Percentiles rank a stretch among this genome's conserved stretches.
Evolutionary conservation across 2,329 filamentous ascomycete genomes (phyloP).

Genomic region (Penicillium sclerotiorum): DNA sequence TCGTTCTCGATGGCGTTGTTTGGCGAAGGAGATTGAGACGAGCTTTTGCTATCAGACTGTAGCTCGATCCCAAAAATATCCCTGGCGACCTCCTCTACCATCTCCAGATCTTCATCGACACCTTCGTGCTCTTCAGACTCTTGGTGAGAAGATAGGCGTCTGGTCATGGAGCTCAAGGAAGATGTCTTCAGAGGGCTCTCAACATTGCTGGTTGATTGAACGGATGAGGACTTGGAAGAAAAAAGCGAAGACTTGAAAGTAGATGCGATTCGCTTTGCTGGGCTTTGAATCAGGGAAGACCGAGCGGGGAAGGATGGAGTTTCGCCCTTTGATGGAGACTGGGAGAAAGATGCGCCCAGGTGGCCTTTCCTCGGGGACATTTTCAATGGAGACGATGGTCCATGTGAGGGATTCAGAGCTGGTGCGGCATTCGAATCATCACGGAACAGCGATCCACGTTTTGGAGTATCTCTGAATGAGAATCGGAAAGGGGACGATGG

Average conservation of each 20-base stretch:
- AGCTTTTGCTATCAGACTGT: slow-evolving; percentile 10
- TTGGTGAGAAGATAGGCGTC: slow-evolving; percentile 1
- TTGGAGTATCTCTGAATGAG: slow-evolving; percentile 45
- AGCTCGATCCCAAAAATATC: slow-evolving; percentile 27
- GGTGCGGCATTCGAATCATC: slow-evolving; percentile 22
- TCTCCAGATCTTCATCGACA: slow-evolving; percentile 19
- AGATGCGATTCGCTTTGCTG: slow-evolving; percentile 46
- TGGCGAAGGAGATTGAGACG: slow-evolving; percentile 7
- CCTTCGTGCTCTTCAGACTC: slow-evolving; percentile 8
- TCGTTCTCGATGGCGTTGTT: slow-evolving; percentile 3
- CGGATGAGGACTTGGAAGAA: slow-evolving; percentile 18
- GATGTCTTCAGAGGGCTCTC: slow-evolving; percentile 1
- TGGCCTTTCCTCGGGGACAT: slow-evolving; percentile 47
- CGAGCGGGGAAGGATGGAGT: slow-evolving; percentile 40
- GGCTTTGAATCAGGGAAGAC: slow-evolving; percentile 45
- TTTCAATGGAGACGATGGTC: slow-evolving; percentile 43
- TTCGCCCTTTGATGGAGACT: slow-evolving; percentile 35
- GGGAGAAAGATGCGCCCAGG: slow-evolving; percentile 39
- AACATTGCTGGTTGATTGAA: slow-evolving; percentile 7
- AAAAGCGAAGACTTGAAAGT: slow-evolving; percentile 40
- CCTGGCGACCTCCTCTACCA: slow-evolving; percentile 26
- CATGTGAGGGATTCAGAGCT: slow-evolving; percentile 33
- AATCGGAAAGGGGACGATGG: slow-evolving; percentile 47
- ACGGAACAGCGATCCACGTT: slow-evolving; percentile 31
- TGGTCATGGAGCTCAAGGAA: slow-evolving; percentile 1